Percentiles rank a stretch among this genome's conserved stretches.
Evolutionary conservation across 2,329 filamentous ascomycete genomes (phyloP).

Genomic region (Aspergillus viridinutans): DNA sequence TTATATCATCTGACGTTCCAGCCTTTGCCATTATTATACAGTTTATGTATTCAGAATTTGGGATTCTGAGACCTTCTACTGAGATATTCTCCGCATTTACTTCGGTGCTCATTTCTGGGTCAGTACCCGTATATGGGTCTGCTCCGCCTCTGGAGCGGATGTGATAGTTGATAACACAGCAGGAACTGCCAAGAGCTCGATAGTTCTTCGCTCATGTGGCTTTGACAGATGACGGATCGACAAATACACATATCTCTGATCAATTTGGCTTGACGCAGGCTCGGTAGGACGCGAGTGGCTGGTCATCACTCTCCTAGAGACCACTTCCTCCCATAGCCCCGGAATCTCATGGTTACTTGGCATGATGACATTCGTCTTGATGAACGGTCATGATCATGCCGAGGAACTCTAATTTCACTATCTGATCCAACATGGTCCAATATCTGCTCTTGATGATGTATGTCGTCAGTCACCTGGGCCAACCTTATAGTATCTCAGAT

Average conservation of each 20-base stretch:
- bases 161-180: background rate
- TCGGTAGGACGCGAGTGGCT: background rate
- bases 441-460: background rate
- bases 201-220: background rate
- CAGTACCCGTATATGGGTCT: too few species aligned
- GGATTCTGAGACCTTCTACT: too few species aligned
- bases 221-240: background rate
- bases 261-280: background rate
- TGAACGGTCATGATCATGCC: background rate
- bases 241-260: background rate
- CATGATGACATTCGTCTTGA: background rate
- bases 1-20: too few species aligned
- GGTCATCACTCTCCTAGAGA: too few species aligned
- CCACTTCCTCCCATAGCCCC: too few species aligned
- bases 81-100: too few species aligned
- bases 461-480: background rate
- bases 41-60: too few species aligned
- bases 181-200: background rate
- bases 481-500: too few species aligned
- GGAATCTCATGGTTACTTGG: background rate
- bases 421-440: background rate
- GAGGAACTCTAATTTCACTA: background rate
- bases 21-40: too few species aligned
- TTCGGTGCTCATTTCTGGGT: too few species aligned
- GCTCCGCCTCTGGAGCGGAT: constrained; percentile 1